Evolutionary conservation across 441 rosid genomes (phyloP), one percentile per base, ranked within the genome.

Genomic region (Aquilaria agallochum): DNA sequence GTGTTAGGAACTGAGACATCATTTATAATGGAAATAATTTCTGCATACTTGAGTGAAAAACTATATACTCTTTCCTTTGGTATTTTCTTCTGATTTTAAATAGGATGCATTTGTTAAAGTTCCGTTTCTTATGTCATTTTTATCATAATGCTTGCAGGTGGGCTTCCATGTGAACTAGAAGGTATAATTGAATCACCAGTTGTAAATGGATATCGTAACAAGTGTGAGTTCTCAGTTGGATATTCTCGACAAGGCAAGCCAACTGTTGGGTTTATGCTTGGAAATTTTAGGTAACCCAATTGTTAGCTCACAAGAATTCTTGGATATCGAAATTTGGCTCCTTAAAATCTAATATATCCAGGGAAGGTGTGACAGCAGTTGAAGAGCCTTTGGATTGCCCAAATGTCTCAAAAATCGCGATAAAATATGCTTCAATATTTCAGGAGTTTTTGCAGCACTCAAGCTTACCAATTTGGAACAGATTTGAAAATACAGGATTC

Each of bases 171-270:
- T 64, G 66, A 84, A 49, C 83, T 91, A 4, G 96, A 89, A 73
- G 96, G 96, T 47, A 80, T 94, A 75, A 74, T 94, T 63, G 87
- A 79, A 71, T 94, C 99, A 12, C 96, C 99, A 2, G 62, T 89
- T 62, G 76, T 71, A 51, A 77, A 86, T 78, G 99, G 99, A 63
- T 91, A 91, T 75, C 96, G 96, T 62, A 91, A 94, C 74, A 94
- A 94, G 84, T 94, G 99, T 72, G 97, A 94, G 73, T 91, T 94
- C 82, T 89, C 97, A 5, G 81, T 83, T 76, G 99, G 99, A 74
- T 82, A 79, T 76, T 95, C 99, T 55, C 71, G 79, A 30, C 82
- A 86, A 27, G 96, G 96, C 50, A 91, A 83, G 68, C 84, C 85
- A 56, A 87, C 97, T 12, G 92, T 86, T 49, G 99, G 99, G 7